Percentiles rank a stretch among this genome's conserved stretches.
Evolutionary conservation across 306 rosid genomes (phyloP).

Genomic region (Mucuna pruriens): DNA sequence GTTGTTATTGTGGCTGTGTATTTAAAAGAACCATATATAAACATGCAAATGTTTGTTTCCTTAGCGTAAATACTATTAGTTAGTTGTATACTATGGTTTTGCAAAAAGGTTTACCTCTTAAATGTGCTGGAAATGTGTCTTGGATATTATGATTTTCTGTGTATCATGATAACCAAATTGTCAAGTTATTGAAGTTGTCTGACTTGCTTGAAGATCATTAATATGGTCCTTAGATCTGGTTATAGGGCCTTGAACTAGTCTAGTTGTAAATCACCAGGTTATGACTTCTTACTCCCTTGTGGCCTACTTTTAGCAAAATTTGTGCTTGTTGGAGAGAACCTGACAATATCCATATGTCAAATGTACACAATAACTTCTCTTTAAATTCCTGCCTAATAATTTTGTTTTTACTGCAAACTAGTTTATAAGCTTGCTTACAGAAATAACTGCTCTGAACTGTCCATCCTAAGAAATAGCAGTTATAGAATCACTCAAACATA

Average conservation of each 20-base stretch:
- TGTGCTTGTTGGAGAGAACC: background rate
- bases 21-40: constrained; percentile 13
- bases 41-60: constrained; percentile 1
- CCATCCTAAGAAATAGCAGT: background rate
- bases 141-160: constrained; percentile 21
- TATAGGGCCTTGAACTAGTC: background rate
- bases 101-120: constrained; percentile 1
- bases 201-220: background rate
- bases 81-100: background rate
- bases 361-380: background rate
- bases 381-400: background rate
- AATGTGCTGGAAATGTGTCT: constrained; percentile 22
- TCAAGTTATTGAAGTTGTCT: constrained; percentile 27
- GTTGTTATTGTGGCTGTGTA: background rate
- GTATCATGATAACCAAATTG: background rate
- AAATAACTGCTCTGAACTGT: background rate
- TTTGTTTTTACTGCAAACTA: background rate
- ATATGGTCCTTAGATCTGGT: background rate
- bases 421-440: background rate
- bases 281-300: background rate
- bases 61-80: background rate
- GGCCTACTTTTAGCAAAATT: background rate
- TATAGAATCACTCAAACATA: background rate
- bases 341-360: background rate
- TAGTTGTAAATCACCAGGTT: background rate